Evolutionary conservation across 352 stramenopile genomes (phyloP), one percentile per base, ranked within the genome.

Genomic region (Phytopythium kandeliae): DNA sequence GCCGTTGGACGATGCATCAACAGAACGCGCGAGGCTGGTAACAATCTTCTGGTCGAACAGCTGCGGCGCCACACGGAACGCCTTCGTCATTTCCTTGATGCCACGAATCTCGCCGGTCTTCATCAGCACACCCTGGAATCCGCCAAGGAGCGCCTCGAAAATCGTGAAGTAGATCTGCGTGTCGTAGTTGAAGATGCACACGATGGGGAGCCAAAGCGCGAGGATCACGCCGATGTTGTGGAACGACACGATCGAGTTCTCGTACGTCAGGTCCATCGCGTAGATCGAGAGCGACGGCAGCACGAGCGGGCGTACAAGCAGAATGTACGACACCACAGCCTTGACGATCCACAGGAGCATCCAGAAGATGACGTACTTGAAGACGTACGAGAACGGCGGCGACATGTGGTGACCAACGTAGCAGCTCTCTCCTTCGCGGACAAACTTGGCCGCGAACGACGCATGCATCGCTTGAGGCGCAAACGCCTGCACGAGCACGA

Each of bases 101-200:
- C 78, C 78, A 38, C 70, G 78, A 21, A 88, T 78, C 35, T 90
- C 78, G 6, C 78, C 78, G 7, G 76, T 85, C 48, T 90, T 88
- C 78, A 90, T 88, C 11, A 86, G 56, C 46, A 82, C 60, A 10
- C 78, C 78, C 60, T 80, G 72, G 47, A 88, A 81, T 11, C 66
- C 72, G 36, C 78, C 78, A 0, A 87, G 50, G 17, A 87, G 41
- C 19, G 78, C 75, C 50, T 90, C 71, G 41, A 90, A 86, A 40
- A 87, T 83, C 0, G 78, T 88, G 17, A 88, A 90, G 58, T 85
- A 90, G 57, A 90, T 87, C 57, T 90, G 78, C 43, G 78, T 83
- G 25, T 85, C 73, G 59, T 90, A 90, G 56, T 85, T 86, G 55
- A 88, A 90, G 42, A 90, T 83, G 51, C 74, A 87, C 19, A 71